phyloP scores from a whole-genome alignment of 129 eudicot genomes.

The Apium graveolens region DNA sequence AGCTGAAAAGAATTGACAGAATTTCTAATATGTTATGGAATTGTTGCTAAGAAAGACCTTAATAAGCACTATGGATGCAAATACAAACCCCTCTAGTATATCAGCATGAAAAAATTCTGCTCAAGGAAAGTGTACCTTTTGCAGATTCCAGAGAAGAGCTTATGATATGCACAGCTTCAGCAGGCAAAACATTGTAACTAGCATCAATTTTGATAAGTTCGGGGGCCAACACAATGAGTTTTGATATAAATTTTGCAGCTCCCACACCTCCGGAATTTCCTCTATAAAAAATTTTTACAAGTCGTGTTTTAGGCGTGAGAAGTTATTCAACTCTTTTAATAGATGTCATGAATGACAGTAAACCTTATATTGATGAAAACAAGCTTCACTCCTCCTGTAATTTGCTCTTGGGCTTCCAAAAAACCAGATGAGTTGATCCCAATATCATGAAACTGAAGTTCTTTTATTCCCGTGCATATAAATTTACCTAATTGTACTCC shows the following conservation, averaged over 20 bases:
- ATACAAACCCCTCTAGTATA: background rate
- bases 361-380: constrained; percentile 64
- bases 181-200: constrained; percentile 58
- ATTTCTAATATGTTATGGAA: background rate
- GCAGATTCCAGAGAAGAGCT: constrained; percentile 35
- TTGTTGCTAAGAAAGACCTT: background rate
- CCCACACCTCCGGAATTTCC: constrained; percentile 51
- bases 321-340: background rate
- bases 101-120: background rate
- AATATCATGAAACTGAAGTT: constrained; percentile 44
- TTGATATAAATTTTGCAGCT: constrained; percentile 47
- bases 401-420: constrained; percentile 31
- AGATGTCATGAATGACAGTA: background rate
- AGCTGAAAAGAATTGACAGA: background rate
- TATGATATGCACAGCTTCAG: constrained; percentile 42
- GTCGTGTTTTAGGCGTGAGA: background rate
- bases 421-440: constrained; percentile 70
- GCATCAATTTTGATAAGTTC: constrained; percentile 53
- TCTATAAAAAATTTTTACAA: constrained; percentile 26
- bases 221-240: constrained; percentile 43
- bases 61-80: background rate
- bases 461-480: constrained; percentile 39
- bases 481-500: constrained; percentile 52
- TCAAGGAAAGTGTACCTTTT: constrained; percentile 34
- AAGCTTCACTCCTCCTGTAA: constrained; percentile 31